Conservation (phyloP, 1,139 yeast species). For the Pichia sp. region DNA sequence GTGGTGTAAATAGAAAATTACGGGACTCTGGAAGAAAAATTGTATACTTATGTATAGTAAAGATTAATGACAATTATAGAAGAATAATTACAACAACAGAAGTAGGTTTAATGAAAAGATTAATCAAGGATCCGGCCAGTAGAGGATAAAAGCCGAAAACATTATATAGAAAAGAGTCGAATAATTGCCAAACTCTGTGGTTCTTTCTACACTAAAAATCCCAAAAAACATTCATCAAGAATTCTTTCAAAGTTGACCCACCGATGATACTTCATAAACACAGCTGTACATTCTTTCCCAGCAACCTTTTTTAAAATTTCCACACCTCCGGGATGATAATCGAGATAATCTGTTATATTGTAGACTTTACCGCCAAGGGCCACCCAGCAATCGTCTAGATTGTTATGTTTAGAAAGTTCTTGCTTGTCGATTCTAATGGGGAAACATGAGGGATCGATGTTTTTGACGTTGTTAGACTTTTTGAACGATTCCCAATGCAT, state of each 20-base stretch:
- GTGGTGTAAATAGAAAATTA: too few relatives aligned
- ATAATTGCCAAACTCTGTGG: too few relatives aligned
- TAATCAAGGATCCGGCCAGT: too few relatives aligned
- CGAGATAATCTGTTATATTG: conserved; percentile 72
- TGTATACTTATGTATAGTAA: too few relatives aligned
- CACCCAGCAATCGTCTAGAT: conserved; percentile 75
- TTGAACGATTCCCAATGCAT: conserved; percentile 75
- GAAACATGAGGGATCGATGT: conserved; percentile 25
- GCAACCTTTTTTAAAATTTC: conserved; percentile 73
- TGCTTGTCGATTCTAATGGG: conserved; percentile 49
- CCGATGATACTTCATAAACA: conserved; percentile 74
- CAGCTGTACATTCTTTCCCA: conserved; percentile 74
- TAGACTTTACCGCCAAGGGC: conserved; percentile 74
- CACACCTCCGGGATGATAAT: conserved; percentile 91
- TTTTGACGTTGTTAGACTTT: conserved; percentile 26
- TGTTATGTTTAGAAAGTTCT: conserved; percentile 53
- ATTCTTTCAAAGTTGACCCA: conserved; percentile 88
- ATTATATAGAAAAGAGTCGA: too few relatives aligned
- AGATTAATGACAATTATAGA: too few relatives aligned
- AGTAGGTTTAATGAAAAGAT: too few relatives aligned
- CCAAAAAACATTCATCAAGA: conserved; percentile 71
- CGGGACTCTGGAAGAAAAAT: too few relatives aligned
- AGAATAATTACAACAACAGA: too few relatives aligned
- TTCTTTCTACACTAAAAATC: conserved; percentile 31
- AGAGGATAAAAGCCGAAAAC: too few relatives aligned